Evolutionary conservation across 1,139 yeast species (phyloP).

Genomic region (Pichia sp.): DNA sequence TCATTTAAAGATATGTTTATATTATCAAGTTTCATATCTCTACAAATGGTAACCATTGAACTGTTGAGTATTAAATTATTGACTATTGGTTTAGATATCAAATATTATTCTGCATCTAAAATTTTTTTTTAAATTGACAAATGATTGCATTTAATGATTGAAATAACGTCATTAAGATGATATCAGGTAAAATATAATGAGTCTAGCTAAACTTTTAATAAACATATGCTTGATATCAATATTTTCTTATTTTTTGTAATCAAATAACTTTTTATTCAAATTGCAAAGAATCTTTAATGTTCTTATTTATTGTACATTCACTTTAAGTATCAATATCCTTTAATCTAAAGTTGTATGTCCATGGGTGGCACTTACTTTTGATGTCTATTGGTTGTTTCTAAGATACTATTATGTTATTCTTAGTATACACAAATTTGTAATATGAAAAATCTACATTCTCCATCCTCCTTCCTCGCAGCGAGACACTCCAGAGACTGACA

Average conservation of each 20-base stretch:
- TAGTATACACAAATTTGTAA: neutral
- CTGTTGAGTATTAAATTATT: no score
- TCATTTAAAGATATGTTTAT: no score
- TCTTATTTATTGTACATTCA: neutral
- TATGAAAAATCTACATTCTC: slow-evolving; percentile 4
- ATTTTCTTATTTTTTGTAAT: neutral
- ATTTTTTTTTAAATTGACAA: no score
- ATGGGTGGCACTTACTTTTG: slow-evolving; percentile 9
- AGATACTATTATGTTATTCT: neutral
- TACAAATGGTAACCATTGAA: no score
- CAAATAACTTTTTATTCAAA: neutral
- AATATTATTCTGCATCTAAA: no score
- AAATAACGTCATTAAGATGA: no score
- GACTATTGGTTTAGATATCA: no score
- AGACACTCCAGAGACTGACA: neutral
- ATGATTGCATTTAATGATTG: no score
- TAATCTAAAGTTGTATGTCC: neutral
- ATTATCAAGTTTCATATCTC: no score
- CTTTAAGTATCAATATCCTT: neutral
- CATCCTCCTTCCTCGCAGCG: neutral
- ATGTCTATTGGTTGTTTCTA: slow-evolving; percentile 9
- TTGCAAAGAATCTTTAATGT: neutral
- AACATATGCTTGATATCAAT: no score
- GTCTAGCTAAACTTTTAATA: neutral
- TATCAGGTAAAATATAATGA: no score